Base-by-base conservation (phyloP, 2,329 filamentous ascomycete genomes). In the Fusarium acutatum region DNA sequence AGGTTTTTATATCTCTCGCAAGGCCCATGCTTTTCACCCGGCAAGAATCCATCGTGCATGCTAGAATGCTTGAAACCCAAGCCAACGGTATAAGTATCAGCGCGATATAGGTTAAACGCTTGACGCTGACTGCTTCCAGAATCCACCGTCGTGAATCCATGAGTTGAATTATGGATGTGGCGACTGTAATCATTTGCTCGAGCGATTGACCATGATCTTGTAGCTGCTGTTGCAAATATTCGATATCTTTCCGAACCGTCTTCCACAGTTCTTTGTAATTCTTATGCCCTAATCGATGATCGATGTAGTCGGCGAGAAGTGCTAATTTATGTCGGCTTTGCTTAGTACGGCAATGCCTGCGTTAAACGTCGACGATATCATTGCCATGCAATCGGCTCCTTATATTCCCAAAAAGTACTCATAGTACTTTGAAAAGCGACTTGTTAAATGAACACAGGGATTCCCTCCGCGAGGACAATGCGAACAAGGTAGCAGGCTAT, bases 181-280 rank as follows among this genome's bases (percentile, higher is more conserved):
- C 26, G 0, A 67, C 30, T 10, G 30, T n/a, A 0, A 43, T 18
- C 28, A 43, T 53, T 2, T 66, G 46, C 12, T 38, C 14, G 0
- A 66, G 40, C 0, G 40, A 67, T 1, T 54, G 24, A 0, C 40
- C 18, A 2, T 54, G 49, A 4, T 49, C 35, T 3, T 38, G 18
- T 0, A 34, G 8, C 1, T 60, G 47, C 0, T 9, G 1, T 5
- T 22, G 17, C 0, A 66, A 2, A 20, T 60, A 60, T 1, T 20
- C 13, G 0, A 34, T 44, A 7, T 67, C 24, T 3, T 38, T 41
- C 1, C 20, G 24, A 1, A 44, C 7, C 3, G 30, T 6, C 0
- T 0, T 9, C 41, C 44, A 58, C 5, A 5, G 26, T 4, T 53
- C 8, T 10, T 28, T 44, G 1, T 30, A 5, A 2, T 32, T 26